Conservation (phyloP, 768 basidiomycete genomes). For the Hypholoma fasciculare region DNA sequence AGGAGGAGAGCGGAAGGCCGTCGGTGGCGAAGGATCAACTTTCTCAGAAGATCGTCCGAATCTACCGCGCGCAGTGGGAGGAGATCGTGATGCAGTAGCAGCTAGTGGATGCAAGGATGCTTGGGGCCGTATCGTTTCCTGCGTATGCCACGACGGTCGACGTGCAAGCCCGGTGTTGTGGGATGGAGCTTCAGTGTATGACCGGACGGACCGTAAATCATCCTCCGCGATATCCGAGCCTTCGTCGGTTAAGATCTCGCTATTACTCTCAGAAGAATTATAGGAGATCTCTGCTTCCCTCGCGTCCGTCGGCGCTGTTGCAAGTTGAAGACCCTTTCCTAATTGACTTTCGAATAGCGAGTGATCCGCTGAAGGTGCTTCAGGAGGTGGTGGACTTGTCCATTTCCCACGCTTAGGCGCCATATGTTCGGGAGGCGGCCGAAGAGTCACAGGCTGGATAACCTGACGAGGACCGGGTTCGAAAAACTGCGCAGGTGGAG, state of each 20-base stretch:
- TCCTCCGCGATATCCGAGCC: conserved; percentile 64
- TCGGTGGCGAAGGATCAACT: conserved; percentile 20
- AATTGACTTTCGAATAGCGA: conserved; percentile 68
- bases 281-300: conserved; percentile 50
- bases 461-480: conserved; percentile 37
- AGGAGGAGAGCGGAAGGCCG: conserved; percentile 22
- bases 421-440: conserved; percentile 72
- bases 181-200: conserved; percentile 55
- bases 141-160: conserved; percentile 50
- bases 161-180: conserved; percentile 30
- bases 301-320: conserved; percentile 62
- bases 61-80: conserved; percentile 24
- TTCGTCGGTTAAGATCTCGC: conserved; percentile 69
- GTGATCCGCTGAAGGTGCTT: conserved; percentile 67
- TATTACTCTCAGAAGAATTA: conserved; percentile 60
- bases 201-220: conserved; percentile 68
- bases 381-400: conserved; percentile 84
- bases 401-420: conserved; percentile 78
- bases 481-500: conserved; percentile 53
- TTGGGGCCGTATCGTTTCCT: conserved; percentile 19
- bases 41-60: conserved; percentile 25
- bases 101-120: conserved; percentile 10
- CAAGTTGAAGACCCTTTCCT: conserved; percentile 64
- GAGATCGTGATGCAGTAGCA: conserved; percentile 15
- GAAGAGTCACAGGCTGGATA: conserved; percentile 28